A percentile compares a stretch with the other conserved stretches of the same genome.
Evolutionary conservation across 2,329 filamentous ascomycete genomes (phyloP).

Genomic region (Macrophomina tecta): DNA sequence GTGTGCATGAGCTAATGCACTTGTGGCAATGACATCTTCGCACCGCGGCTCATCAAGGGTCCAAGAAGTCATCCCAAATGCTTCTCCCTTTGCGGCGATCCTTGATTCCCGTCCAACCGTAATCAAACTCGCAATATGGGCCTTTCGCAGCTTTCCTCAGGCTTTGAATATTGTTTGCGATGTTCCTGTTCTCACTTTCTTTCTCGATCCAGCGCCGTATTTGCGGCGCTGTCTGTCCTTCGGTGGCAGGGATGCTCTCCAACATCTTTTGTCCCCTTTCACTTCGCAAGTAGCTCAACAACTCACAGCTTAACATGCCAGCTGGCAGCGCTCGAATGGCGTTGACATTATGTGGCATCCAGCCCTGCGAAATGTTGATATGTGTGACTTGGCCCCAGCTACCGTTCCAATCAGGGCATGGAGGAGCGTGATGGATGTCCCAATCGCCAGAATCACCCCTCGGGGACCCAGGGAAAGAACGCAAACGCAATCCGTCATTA

Average conservation of each 20-base stretch:
- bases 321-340: constrained; percentile 44
- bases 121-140: constrained; percentile 44
- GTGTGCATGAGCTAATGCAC: too few species aligned
- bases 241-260: background rate
- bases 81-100: background rate
- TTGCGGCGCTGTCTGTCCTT: constrained; percentile 32
- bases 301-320: constrained; percentile 40
- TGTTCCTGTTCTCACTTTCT: constrained; percentile 44
- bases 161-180: constrained; percentile 42
- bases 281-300: constrained; percentile 45
- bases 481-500: constrained; percentile 30
- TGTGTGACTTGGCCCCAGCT: constrained; percentile 53
- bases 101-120: constrained; percentile 38
- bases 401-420: constrained; percentile 46
- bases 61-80: background rate
- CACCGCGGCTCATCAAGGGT: background rate
- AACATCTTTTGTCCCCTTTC: constrained; percentile 34
- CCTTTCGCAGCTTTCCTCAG: constrained; percentile 35
- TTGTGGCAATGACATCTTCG: too few species aligned
- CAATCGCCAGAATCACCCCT: background rate
- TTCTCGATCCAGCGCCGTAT: constrained; percentile 46
- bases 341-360: constrained; percentile 46
- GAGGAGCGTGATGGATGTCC: constrained; percentile 20
- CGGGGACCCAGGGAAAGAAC: too few species aligned
- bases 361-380: constrained; percentile 51